Percentiles rank a stretch among this genome's conserved stretches.
phyloP scores from a whole-genome alignment of 2,329 filamentous ascomycete species.

The Annulohypoxylon truncatum region DNA sequence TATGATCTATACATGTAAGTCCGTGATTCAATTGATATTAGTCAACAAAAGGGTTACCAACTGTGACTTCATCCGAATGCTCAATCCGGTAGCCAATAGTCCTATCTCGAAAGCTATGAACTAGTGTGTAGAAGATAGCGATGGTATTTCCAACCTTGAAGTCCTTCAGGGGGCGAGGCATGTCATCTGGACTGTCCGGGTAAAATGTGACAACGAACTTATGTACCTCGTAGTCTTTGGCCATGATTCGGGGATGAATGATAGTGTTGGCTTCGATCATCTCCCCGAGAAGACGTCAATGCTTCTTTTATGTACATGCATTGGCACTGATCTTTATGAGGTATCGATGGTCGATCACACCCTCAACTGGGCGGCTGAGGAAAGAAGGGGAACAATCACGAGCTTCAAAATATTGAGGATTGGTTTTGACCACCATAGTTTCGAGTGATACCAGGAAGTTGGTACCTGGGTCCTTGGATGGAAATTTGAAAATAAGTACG shows the following conservation, averaged over 20 bases:
- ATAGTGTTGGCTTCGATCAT: conserved; percentile 50
- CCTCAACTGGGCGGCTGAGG: conserved; percentile 12
- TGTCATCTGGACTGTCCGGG: conserved; percentile 34
- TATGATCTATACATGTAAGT: conserved; percentile 30
- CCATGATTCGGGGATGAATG: conserved; percentile 34
- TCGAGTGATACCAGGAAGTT: background rate
- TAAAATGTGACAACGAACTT: conserved; percentile 39
- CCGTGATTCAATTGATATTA: background rate
- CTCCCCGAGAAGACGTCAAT: conserved; percentile 39
- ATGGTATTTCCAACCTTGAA: conserved; percentile 43
- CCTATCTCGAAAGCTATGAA: conserved; percentile 31
- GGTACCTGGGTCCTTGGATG: no score
- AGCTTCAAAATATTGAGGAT: conserved; percentile 33
- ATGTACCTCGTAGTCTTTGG: conserved; percentile 28
- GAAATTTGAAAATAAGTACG: no score
- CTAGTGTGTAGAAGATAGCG: conserved; percentile 38
- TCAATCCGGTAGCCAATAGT: conserved; percentile 29
- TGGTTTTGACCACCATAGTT: background rate
- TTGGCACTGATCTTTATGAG: no score
- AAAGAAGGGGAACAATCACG: conserved; percentile 34
- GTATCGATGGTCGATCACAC: conserved; percentile 18
- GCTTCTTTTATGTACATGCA: no score
- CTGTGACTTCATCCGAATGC: conserved; percentile 19
- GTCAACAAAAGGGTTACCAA: background rate
- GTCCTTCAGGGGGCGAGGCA: conserved; percentile 25